Conservation (phyloP, 2,329 filamentous ascomycete species). For the Neofusicoccum laricinum region DNA sequence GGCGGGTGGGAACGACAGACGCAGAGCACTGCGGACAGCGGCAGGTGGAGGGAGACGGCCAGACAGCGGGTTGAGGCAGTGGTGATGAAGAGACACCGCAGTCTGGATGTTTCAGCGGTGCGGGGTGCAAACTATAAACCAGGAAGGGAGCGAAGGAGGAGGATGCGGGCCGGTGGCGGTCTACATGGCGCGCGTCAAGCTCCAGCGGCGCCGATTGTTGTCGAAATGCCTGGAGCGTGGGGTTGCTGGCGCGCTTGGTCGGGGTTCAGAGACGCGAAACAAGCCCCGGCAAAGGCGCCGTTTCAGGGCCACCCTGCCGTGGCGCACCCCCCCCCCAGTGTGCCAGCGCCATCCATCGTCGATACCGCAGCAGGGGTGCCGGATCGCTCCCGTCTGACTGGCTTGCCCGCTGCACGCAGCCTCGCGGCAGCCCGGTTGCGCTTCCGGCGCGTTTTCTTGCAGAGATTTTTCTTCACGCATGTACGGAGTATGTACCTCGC, state of each 20-base stretch:
- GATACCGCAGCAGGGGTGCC: not conserved
- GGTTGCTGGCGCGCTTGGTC: not conserved
- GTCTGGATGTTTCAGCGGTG: too few relatives aligned
- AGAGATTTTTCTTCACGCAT: not conserved
- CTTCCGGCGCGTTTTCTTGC: not conserved
- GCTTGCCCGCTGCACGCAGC: not conserved
- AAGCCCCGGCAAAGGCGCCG: slow-evolving; percentile 3
- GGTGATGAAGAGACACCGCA: not conserved
- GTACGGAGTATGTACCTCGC: too few relatives aligned
- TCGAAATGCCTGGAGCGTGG: not conserved
- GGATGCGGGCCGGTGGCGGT: not conserved
- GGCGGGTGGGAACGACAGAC: not conserved
- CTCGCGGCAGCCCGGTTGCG: not conserved
- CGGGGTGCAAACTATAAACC: not conserved
- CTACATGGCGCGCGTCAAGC: not conserved
- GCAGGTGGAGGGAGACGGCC: not conserved
- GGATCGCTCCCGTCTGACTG: slow-evolving; percentile 4
- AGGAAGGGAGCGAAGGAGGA: not conserved
- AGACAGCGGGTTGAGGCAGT: not conserved
- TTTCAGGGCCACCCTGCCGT: not conserved
- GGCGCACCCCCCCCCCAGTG: too few relatives aligned
- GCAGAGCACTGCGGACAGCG: not conserved
- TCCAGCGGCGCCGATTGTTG: not conserved
- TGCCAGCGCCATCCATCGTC: not conserved
- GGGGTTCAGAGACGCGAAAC: slow-evolving; percentile 4